Evolutionary conservation across 192 early-diverging fungal genomes (phyloP).

Genomic region (Endogone sp.): DNA sequence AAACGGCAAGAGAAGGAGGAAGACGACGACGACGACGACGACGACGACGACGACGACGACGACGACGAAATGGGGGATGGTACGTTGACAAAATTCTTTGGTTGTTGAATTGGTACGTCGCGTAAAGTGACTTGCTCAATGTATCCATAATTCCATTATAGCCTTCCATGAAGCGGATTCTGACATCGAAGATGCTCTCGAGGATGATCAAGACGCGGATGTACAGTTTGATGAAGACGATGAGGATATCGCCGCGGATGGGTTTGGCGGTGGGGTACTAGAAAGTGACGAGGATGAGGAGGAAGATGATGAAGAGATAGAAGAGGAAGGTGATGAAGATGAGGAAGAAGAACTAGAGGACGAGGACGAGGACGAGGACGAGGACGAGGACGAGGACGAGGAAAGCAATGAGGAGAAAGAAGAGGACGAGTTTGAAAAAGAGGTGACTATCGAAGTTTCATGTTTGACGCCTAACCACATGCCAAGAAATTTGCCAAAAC

Average conservation of each 20-base stretch:
- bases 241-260: constrained; percentile 26
- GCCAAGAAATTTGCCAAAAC: too few relatives aligned
- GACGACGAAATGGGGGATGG: constrained; percentile 30
- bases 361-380: constrained; percentile 31
- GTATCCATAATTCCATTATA: too few relatives aligned
- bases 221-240: constrained; percentile 17
- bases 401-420: constrained; percentile 25
- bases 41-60: constrained; percentile 36
- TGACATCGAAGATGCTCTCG: constrained; percentile 23
- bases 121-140: too few relatives aligned
- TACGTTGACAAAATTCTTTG: background rate
- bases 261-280: constrained; percentile 21
- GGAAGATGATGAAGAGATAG: constrained; percentile 39
- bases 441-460: background rate
- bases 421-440: constrained; percentile 6
- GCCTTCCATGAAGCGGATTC: constrained; percentile 14
- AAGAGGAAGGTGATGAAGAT: constrained; percentile 41
- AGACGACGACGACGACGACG: constrained; percentile 26
- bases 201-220: constrained; percentile 9
- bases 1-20: constrained; percentile 26
- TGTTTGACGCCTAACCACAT: too few relatives aligned
- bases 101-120: too few relatives aligned
- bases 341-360: constrained; percentile 45
- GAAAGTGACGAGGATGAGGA: constrained; percentile 11
- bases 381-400: constrained; percentile 32